Evolutionary conservation across 805 yeast species (phyloP).

Genomic region (Wickerhamomyces pijperi): DNA sequence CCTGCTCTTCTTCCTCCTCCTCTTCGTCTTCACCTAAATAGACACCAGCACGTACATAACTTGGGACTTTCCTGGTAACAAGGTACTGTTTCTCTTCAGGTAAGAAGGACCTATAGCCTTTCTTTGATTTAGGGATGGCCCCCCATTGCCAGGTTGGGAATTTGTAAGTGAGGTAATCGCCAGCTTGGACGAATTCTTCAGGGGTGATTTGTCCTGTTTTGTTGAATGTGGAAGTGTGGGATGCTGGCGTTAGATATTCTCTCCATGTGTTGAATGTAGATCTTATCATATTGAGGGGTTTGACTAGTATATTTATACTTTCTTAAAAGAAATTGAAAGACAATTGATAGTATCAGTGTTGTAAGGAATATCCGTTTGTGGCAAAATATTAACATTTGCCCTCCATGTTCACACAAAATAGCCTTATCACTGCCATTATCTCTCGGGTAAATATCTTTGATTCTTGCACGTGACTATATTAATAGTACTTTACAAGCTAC

Average conservation of each 20-base stretch:
- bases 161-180: slow-evolving; percentile 81
- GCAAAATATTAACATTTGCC: too few relatives aligned
- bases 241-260: slow-evolving; percentile 87
- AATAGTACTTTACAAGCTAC: too few relatives aligned
- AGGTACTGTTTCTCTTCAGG: slow-evolving; percentile 83
- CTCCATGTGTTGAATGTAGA: slow-evolving; percentile 76
- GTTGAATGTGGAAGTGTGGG: slow-evolving; percentile 76
- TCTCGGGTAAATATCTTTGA: too few relatives aligned
- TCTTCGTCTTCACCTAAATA: slow-evolving; percentile 32
- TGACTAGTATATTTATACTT: too few relatives aligned
- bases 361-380: too few relatives aligned
- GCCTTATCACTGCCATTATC: too few relatives aligned
- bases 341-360: too few relatives aligned
- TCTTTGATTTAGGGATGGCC: slow-evolving; percentile 39
- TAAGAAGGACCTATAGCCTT: slow-evolving; percentile 31
- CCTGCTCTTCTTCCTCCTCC: slow-evolving; percentile 17
- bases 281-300: too few relatives aligned
- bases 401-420: too few relatives aligned
- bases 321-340: too few relatives aligned
- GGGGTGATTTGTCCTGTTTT: slow-evolving; percentile 91
- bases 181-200: slow-evolving; percentile 88
- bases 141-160: slow-evolving; percentile 98
- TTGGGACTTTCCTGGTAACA: slow-evolving; percentile 84
- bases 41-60: slow-evolving; percentile 56
- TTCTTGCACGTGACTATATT: too few relatives aligned